Conservation (phyloP, 495 filamentous ascomycete species). For the Letharia columbiana region DNA sequence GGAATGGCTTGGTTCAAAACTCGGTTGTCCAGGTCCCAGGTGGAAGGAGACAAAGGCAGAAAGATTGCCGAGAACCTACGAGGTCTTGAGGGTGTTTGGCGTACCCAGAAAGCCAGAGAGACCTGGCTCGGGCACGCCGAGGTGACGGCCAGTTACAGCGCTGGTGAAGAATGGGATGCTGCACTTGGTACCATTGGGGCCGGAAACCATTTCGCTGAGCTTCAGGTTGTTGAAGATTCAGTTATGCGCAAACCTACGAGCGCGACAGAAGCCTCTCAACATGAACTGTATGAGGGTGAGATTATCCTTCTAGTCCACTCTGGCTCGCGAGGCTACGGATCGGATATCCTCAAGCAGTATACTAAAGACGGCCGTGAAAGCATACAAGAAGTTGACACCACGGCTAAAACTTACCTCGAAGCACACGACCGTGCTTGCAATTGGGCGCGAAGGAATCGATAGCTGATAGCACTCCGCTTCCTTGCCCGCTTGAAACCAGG, state of each 20-base stretch:
- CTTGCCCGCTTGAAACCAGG: constrained; percentile 31
- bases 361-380: constrained; percentile 18
- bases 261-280: constrained; percentile 5
- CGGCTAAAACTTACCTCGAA: constrained; percentile 27
- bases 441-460: constrained; percentile 33
- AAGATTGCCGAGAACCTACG: constrained; percentile 32
- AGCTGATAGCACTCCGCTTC: constrained; percentile 34
- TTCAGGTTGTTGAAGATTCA: constrained; percentile 28
- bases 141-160: constrained; percentile 8
- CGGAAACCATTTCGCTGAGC: constrained; percentile 34
- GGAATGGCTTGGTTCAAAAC: constrained; percentile 36
- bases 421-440: constrained; percentile 31
- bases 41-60: constrained; percentile 28
- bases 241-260: background rate
- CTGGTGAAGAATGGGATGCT: constrained; percentile 29
- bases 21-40: constrained; percentile 25
- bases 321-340: constrained; percentile 35
- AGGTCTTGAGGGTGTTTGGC: constrained; percentile 33
- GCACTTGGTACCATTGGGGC: constrained; percentile 35
- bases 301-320: constrained; percentile 37
- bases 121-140: constrained; percentile 27
- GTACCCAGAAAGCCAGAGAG: constrained; percentile 23
- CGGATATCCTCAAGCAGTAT: constrained; percentile 31
- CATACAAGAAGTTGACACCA: constrained; percentile 20
- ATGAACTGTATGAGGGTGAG: constrained; percentile 23